Conservation (phyloP, 306 rosid genomes). For the Oxytropis ochrocephala region DNA sequence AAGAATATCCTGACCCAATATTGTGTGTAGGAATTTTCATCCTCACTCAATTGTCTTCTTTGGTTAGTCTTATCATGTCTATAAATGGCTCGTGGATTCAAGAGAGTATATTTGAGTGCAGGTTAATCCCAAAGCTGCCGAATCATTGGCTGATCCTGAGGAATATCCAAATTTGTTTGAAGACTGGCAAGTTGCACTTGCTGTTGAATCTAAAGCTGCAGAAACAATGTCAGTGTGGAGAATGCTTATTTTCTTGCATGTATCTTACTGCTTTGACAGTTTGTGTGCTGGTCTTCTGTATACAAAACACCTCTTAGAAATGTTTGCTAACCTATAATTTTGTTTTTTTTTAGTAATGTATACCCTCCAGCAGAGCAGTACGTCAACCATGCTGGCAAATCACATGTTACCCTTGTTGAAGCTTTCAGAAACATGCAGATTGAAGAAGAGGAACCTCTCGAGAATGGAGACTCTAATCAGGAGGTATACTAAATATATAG, state of each 20-base stretch:
- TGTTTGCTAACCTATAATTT: slow-evolving; percentile 16
- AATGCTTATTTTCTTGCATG: neutral
- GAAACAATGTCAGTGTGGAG: slow-evolving; percentile 52
- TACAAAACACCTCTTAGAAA: neutral
- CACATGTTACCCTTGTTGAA: slow-evolving; percentile 72
- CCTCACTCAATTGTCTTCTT: neutral
- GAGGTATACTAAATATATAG: slow-evolving; percentile 45
- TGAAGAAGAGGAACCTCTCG: slow-evolving; percentile 62
- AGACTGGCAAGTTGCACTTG: slow-evolving; percentile 95
- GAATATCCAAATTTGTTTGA: slow-evolving; percentile 94
- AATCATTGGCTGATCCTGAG: slow-evolving; percentile 95
- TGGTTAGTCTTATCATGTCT: neutral
- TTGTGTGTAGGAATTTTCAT: neutral
- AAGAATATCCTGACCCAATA: neutral
- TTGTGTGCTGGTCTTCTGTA: neutral
- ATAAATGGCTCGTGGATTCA: neutral
- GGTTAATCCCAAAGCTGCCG: slow-evolving; percentile 97
- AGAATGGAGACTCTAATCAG: slow-evolving; percentile 69
- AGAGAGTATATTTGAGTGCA: slow-evolving; percentile 22
- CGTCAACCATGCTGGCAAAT: slow-evolving; percentile 46
- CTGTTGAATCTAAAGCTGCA: slow-evolving; percentile 71
- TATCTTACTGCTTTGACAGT: neutral
- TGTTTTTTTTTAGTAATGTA: slow-evolving; percentile 48
- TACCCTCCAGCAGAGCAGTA: slow-evolving; percentile 75
- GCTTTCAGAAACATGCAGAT: slow-evolving; percentile 75